Evolutionary conservation across 768 basidiomycete species (phyloP).

Genomic region (Mycena rebaudengoi): DNA sequence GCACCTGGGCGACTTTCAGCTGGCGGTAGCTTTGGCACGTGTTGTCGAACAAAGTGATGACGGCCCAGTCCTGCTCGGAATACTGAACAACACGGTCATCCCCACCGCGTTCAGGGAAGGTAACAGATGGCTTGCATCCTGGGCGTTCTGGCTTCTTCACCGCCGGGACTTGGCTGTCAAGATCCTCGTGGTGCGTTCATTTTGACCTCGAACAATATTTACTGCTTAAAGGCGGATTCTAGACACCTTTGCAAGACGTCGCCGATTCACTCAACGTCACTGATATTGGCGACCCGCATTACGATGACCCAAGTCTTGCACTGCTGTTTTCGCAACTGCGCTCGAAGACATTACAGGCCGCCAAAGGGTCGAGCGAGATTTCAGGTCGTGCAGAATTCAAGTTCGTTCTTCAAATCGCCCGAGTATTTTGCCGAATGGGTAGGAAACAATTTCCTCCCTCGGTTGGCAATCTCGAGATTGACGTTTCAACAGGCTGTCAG

Average conservation of each 20-base stretch:
- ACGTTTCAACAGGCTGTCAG: conserved; percentile 85
- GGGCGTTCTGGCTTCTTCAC: conserved; percentile 96
- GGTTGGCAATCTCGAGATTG: background rate
- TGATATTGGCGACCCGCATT: conserved; percentile 85
- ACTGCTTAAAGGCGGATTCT: background rate
- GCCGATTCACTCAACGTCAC: conserved; percentile 63
- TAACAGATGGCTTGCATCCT: conserved; percentile 93
- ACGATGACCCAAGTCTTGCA: conserved; percentile 94
- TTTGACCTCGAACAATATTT: background rate
- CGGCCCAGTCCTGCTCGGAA: conserved; percentile 75
- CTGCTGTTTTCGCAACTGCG: conserved; percentile 90
- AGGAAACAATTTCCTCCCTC: conserved; percentile 32
- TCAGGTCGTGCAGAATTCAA: conserved; percentile 90
- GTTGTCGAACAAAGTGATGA: conserved; percentile 85
- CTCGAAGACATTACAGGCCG: conserved; percentile 91
- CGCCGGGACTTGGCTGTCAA: conserved; percentile 90
- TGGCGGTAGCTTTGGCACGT: conserved; percentile 88
- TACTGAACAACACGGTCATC: conserved; percentile 79
- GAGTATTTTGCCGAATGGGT: conserved; percentile 97
- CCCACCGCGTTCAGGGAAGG: conserved; percentile 88
- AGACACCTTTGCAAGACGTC: conserved; percentile 84
- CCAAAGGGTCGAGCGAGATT: conserved; percentile 92
- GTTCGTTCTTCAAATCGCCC: conserved; percentile 93
- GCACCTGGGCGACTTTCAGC: conserved; percentile 89
- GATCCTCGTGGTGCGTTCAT: conserved; percentile 77